phyloP scores from a whole-genome alignment of 1,139 yeast genomes.

The Taiozyma onychis region DNA sequence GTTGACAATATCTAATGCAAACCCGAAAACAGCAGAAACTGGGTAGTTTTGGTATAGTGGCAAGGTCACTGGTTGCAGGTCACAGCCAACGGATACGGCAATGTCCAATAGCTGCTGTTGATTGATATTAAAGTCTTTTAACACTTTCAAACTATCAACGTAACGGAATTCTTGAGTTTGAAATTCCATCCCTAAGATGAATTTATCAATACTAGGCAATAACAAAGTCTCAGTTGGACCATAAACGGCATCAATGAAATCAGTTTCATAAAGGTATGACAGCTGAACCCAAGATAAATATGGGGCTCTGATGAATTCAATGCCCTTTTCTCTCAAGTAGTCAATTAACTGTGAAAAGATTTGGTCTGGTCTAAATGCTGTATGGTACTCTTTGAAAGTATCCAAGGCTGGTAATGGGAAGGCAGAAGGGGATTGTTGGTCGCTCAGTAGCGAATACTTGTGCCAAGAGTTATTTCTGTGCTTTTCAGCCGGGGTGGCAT shows the following conservation, averaged over 20 bases:
- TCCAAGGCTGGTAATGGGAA: slow-evolving; percentile 31
- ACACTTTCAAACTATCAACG: slow-evolving; percentile 53
- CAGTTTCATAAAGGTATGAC: slow-evolving; percentile 53
- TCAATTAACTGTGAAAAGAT: slow-evolving; percentile 52
- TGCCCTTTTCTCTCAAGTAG: slow-evolving; percentile 48
- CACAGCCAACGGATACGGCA: slow-evolving; percentile 73
- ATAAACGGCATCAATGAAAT: slow-evolving; percentile 66
- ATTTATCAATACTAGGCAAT: slow-evolving; percentile 56
- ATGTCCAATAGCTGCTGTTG: slow-evolving; percentile 71
- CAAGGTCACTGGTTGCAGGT: slow-evolving; percentile 61
- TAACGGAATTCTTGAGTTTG: slow-evolving; percentile 59
- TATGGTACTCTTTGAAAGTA: slow-evolving; percentile 26
- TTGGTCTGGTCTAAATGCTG: slow-evolving; percentile 31
- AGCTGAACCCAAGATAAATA: slow-evolving; percentile 79
- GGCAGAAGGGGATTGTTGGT: slow-evolving; percentile 24
- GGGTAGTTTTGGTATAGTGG: slow-evolving; percentile 40
- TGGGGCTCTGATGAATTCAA: slow-evolving; percentile 78
- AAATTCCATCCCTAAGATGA: slow-evolving; percentile 69
- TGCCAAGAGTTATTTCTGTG: slow-evolving; percentile 31
- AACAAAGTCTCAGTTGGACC: slow-evolving; percentile 81
- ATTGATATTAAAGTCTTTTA: slow-evolving; percentile 53
- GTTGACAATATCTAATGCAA: slow-evolving; percentile 38
- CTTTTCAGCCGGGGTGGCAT: slow-evolving; percentile 16
- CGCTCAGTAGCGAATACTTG: slow-evolving; percentile 10
- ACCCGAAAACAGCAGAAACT: slow-evolving; percentile 28